Conservation (phyloP, 495 filamentous ascomycete genomes). For the Penicillium mononematosum region DNA sequence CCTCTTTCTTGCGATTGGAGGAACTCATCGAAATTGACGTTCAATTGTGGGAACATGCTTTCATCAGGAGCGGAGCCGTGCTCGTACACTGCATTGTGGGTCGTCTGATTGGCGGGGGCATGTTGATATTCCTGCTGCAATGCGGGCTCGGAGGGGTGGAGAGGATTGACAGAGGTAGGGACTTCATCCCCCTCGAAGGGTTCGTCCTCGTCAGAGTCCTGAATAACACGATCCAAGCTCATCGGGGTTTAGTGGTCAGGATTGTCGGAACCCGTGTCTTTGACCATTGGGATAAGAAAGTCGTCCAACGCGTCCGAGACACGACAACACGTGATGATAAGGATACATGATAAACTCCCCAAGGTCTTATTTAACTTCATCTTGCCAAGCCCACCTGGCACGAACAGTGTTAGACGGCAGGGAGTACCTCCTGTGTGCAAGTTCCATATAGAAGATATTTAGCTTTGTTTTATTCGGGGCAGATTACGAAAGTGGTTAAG, state of each 20-base stretch:
- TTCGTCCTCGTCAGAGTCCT: slow-evolving; percentile 53
- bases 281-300: slow-evolving; percentile 6
- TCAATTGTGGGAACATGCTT: slow-evolving; percentile 20
- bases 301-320: slow-evolving; percentile 33
- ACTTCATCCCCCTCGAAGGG: slow-evolving; percentile 32
- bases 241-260: slow-evolving; percentile 20
- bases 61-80: slow-evolving; percentile 10
- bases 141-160: slow-evolving; percentile 15
- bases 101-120: slow-evolving; percentile 16
- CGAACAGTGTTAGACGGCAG: too few relatives aligned
- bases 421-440: too few relatives aligned
- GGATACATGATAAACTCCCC: slow-evolving; percentile 1
- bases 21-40: slow-evolving; percentile 43
- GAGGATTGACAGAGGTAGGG: slow-evolving; percentile 23
- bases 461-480: too few relatives aligned
- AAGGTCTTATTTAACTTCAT: neutral
- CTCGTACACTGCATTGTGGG: slow-evolving; percentile 10
- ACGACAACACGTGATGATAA: slow-evolving; percentile 42
- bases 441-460: too few relatives aligned
- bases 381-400: too few relatives aligned
- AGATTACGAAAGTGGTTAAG: too few relatives aligned
- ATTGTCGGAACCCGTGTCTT: neutral
- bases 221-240: slow-evolving; percentile 43
- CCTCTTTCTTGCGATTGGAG: slow-evolving; percentile 35
- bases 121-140: slow-evolving; percentile 21